Evolutionary conservation across 768 basidiomycete species (phyloP).

Genomic region (Boletus coccyginus): DNA sequence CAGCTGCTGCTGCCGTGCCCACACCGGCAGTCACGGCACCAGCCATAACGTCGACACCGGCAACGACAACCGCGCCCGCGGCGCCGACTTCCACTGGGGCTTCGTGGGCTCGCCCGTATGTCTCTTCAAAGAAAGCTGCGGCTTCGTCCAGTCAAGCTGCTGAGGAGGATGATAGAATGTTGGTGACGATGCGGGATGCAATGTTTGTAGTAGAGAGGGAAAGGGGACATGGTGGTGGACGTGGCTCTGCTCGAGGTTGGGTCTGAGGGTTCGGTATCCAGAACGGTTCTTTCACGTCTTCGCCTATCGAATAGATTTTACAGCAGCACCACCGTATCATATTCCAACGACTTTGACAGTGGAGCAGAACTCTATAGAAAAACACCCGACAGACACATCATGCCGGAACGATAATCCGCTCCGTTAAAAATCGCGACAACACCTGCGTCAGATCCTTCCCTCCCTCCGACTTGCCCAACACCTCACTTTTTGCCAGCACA

Average conservation of each 20-base stretch:
- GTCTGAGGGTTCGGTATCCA: too few species aligned
- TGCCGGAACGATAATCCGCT: slow-evolving; percentile 47
- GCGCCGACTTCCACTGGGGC: slow-evolving; percentile 26
- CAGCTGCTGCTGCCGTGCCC: slow-evolving; percentile 32
- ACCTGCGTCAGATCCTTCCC: slow-evolving; percentile 57
- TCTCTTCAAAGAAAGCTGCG: slow-evolving; percentile 48
- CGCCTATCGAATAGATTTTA: too few species aligned
- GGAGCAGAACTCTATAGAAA: too few species aligned
- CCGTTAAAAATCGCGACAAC: slow-evolving; percentile 63
- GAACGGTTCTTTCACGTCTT: too few species aligned
- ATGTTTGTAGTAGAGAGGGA: slow-evolving; percentile 86
- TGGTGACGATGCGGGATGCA: slow-evolving; percentile 74
- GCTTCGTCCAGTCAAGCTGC: slow-evolving; percentile 32
- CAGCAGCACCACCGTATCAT: too few species aligned
- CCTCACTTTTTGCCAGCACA: slow-evolving; percentile 57
- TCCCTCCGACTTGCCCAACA: slow-evolving; percentile 38
- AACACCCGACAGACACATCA: slow-evolving; percentile 27
- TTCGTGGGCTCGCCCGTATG: slow-evolving; percentile 64
- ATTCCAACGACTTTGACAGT: too few species aligned
- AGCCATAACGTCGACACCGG: slow-evolving; percentile 25
- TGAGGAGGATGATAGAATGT: slow-evolving; percentile 57
- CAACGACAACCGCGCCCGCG: slow-evolving; percentile 33
- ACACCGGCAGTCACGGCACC: slow-evolving; percentile 28
- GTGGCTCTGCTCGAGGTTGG: slow-evolving; percentile 73
- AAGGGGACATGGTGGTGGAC: slow-evolving; percentile 77